phyloP scores from a whole-genome alignment of 805 yeast species.

The Lachancea kluyveri region DNA sequence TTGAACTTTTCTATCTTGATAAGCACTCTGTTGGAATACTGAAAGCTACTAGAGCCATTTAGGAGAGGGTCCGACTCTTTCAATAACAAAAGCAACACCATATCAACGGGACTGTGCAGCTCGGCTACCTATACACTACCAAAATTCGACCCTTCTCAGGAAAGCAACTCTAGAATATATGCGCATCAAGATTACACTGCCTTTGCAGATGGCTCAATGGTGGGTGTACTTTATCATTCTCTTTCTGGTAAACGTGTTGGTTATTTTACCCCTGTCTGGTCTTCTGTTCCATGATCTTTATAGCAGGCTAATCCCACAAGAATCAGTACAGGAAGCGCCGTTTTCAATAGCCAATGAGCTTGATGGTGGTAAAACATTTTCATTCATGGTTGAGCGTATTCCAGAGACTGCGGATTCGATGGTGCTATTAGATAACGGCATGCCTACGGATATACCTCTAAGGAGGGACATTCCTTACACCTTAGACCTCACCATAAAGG shows the following conservation, averaged over 20 bases:
- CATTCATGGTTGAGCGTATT: constrained; percentile 13
- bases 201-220: constrained; percentile 29
- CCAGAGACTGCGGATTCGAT: no score
- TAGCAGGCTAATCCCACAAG: constrained; percentile 16
- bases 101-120: no score
- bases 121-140: background rate
- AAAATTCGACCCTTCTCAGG: no score
- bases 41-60: background rate
- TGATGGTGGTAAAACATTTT: constrained; percentile 5
- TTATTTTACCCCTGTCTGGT: constrained; percentile 25
- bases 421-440: constrained; percentile 17
- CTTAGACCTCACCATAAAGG: constrained; percentile 19
- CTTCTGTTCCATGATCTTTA: constrained; percentile 27
- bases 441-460: constrained; percentile 17
- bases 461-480: constrained; percentile 21
- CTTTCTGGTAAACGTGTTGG: constrained; percentile 17
- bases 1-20: no score
- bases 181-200: constrained; percentile 24
- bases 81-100: no score
- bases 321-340: constrained; percentile 22
- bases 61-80: no score
- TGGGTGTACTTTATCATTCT: constrained; percentile 14
- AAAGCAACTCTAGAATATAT: constrained; percentile 7
- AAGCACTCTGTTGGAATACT: constrained; percentile 3
- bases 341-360: constrained; percentile 11